phyloP scores from a whole-genome alignment of 2,329 filamentous ascomycete genomes.

The Chaetomium strumarium region DNA sequence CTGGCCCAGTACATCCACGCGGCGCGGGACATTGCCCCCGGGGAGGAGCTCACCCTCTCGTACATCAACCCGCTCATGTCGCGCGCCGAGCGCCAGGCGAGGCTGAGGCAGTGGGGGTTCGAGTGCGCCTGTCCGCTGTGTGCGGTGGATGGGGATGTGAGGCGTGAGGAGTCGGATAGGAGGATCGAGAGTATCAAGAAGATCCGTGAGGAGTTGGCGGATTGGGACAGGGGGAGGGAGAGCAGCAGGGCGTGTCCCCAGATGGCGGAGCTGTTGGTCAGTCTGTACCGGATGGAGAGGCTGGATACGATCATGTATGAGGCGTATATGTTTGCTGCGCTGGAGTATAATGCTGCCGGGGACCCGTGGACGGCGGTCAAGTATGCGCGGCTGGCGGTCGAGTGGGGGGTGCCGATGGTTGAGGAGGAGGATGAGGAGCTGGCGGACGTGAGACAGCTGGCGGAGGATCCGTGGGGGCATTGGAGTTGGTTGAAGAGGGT shows the following conservation, averaged over 20 bases:
- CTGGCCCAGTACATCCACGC: slow-evolving; percentile 37
- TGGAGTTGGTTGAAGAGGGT: slow-evolving; percentile 37
- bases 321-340: slow-evolving; percentile 34
- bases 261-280: slow-evolving; percentile 36
- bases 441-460: slow-evolving; percentile 31
- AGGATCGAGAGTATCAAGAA: slow-evolving; percentile 33
- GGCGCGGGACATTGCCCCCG: slow-evolving; percentile 34
- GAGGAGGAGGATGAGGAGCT: slow-evolving; percentile 30
- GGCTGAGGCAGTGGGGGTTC: slow-evolving; percentile 36
- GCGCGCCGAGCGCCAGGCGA: slow-evolving; percentile 27
- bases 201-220: slow-evolving; percentile 29
- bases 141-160: slow-evolving; percentile 25
- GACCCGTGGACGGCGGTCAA: slow-evolving; percentile 35
- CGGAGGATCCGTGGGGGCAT: slow-evolving; percentile 33
- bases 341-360: slow-evolving; percentile 36
- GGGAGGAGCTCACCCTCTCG: slow-evolving; percentile 40
- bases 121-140: slow-evolving; percentile 37
- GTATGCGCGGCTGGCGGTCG: slow-evolving; percentile 35
- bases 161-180: slow-evolving; percentile 32
- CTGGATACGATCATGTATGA: slow-evolving; percentile 32
- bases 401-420: slow-evolving; percentile 30
- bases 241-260: slow-evolving; percentile 30
- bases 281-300: slow-evolving; percentile 37
- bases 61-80: slow-evolving; percentile 35
- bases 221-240: slow-evolving; percentile 22